phyloP scores from a whole-genome alignment of 495 filamentous ascomycete species.

The Xanthoparmelia taractica region DNA sequence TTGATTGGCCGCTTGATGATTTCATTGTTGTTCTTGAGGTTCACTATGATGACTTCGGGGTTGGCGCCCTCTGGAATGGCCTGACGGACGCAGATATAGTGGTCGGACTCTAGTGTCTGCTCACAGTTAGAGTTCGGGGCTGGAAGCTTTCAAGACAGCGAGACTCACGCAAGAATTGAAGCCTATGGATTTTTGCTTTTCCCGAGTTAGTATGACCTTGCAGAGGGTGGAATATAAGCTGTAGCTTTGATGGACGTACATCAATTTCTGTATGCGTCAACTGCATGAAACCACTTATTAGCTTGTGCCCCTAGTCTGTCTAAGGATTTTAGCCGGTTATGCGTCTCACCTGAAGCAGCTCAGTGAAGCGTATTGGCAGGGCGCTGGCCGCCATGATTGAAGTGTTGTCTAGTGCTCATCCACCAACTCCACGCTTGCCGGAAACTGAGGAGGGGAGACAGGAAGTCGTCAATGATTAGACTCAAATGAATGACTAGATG shows the following conservation, averaged over 20 bases:
- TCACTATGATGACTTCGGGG: constrained; percentile 92
- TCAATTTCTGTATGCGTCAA: constrained; percentile 73
- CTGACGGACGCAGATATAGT: constrained; percentile 91
- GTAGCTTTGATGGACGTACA: constrained; percentile 44
- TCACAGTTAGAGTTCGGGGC: constrained; percentile 6
- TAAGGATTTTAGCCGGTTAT: not conserved
- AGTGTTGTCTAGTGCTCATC: constrained; percentile 26
- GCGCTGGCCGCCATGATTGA: constrained; percentile 49
- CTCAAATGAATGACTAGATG: constrained; percentile 12
- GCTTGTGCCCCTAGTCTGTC: constrained; percentile 5
- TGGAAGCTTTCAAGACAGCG: not conserved
- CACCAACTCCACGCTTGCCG: constrained; percentile 28
- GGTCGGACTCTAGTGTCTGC: constrained; percentile 94
- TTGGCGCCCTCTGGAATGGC: constrained; percentile 69
- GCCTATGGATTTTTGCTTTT: constrained; percentile 72
- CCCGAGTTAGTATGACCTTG: constrained; percentile 34
- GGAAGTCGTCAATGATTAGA: not conserved
- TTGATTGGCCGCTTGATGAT: constrained; percentile 92
- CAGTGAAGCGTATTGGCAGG: constrained; percentile 89
- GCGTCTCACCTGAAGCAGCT: constrained; percentile 70
- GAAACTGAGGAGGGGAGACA: not conserved
- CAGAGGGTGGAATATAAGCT: constrained; percentile 12
- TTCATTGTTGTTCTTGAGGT: constrained; percentile 91
- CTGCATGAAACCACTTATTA: constrained; percentile 35
- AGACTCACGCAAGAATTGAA: constrained; percentile 91